Evolutionary conservation across 1,284 basidiomycete species (phyloP).

Genomic region (Stereum hirsutum): DNA sequence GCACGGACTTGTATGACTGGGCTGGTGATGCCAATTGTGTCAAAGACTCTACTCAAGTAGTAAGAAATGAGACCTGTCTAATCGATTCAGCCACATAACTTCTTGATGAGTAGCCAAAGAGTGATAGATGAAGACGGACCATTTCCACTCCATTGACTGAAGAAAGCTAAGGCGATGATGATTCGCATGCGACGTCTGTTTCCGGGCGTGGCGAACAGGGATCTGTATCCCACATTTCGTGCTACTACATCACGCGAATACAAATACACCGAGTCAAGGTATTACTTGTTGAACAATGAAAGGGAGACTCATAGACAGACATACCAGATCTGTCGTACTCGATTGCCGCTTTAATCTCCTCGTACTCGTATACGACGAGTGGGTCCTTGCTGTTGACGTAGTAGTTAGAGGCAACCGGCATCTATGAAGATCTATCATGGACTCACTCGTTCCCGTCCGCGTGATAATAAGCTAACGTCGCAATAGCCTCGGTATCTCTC

Average conservation of each 20-base stretch:
- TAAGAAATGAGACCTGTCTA: slow-evolving; percentile 68
- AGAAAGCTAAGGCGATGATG: slow-evolving; percentile 61
- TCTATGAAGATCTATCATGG: neutral
- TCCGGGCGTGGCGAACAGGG: slow-evolving; percentile 47
- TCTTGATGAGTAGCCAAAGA: no score
- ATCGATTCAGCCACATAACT: no score
- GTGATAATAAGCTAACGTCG: slow-evolving; percentile 64
- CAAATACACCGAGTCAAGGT: neutral
- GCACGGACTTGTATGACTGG: slow-evolving; percentile 32
- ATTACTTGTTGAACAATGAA: no score
- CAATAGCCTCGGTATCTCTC: slow-evolving; percentile 48
- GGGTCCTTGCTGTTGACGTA: slow-evolving; percentile 39
- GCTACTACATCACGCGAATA: slow-evolving; percentile 22
- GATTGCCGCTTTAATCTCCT: slow-evolving; percentile 71
- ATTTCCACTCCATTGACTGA: slow-evolving; percentile 71
- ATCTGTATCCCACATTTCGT: slow-evolving; percentile 51
- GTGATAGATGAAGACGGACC: no score
- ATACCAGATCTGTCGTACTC: slow-evolving; percentile 43
- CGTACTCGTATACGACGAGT: slow-evolving; percentile 63
- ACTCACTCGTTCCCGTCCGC: slow-evolving; percentile 51
- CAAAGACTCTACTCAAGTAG: slow-evolving; percentile 66
- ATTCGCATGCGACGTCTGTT: slow-evolving; percentile 64
- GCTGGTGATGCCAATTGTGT: slow-evolving; percentile 63
- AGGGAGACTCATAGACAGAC: no score
- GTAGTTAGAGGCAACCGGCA: neutral